Evolutionary conservation across 1,139 yeast species (phyloP).

Genomic region (Meyerozyma athensensis): DNA sequence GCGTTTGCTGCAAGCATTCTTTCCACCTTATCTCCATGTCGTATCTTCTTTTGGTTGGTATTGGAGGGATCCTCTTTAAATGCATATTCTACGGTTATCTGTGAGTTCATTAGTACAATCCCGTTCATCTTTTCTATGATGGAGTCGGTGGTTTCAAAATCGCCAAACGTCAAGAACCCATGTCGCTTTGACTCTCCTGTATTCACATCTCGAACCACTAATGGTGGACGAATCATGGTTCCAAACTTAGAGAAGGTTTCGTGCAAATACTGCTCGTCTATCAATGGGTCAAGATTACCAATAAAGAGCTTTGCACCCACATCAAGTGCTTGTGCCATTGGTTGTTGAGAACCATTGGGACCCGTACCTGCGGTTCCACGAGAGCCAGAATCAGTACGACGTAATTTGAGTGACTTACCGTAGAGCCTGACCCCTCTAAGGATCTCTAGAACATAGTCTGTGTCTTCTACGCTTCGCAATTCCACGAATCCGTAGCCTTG

Average conservation of each 20-base stretch:
- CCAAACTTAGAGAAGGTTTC: constrained; percentile 75
- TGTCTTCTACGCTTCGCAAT: constrained; percentile 55
- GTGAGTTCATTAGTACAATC: constrained; percentile 62
- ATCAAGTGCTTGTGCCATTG: constrained; percentile 28
- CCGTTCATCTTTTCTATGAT: constrained; percentile 72
- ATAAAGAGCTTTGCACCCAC: constrained; percentile 76
- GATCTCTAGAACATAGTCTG: constrained; percentile 63
- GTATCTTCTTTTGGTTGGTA: constrained; percentile 35
- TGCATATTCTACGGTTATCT: constrained; percentile 64
- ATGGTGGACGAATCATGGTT: constrained; percentile 46
- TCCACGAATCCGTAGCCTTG: constrained; percentile 92
- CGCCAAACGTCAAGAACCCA: constrained; percentile 59
- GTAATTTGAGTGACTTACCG: constrained; percentile 61
- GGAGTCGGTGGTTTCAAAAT: constrained; percentile 64
- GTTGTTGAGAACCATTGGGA: constrained; percentile 9
- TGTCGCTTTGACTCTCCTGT: constrained; percentile 54
- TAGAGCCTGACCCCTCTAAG: constrained; percentile 60
- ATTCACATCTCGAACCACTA: constrained; percentile 46
- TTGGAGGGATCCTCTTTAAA: constrained; percentile 51
- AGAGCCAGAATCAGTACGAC: constrained; percentile 36
- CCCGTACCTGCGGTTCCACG: constrained; percentile 7
- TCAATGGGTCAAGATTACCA: constrained; percentile 65
- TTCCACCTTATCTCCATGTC: constrained; percentile 81
- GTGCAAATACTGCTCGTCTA: constrained; percentile 54
- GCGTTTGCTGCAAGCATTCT: constrained; percentile 60